Evolutionary conservation across 306 rosid species (phyloP).

Genomic region (Cicer cuneatum): DNA sequence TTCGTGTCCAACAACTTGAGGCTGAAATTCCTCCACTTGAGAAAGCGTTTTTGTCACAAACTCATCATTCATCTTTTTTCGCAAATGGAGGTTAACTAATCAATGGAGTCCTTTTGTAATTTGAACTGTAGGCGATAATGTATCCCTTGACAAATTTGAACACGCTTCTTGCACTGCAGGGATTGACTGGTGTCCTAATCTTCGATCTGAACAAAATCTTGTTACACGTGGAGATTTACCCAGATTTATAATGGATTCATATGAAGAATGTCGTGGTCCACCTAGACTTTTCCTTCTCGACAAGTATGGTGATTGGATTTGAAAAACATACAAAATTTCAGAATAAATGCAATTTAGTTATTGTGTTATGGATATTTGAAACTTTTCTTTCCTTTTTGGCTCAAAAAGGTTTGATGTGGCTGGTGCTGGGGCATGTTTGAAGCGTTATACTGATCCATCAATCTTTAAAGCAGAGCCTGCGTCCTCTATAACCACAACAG

Average conservation of each 20-base stretch:
- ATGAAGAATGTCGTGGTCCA: slow-evolving; percentile 93
- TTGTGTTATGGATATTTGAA: slow-evolving; percentile 34
- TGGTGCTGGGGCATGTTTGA: slow-evolving; percentile 96
- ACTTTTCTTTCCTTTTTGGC: slow-evolving; percentile 41
- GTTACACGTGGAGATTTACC: slow-evolving; percentile 84
- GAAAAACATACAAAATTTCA: slow-evolving; percentile 18
- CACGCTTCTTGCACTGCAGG: slow-evolving; percentile 60
- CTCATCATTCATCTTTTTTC: slow-evolving; percentile 67
- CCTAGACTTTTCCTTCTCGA: slow-evolving; percentile 91
- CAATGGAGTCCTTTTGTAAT: slow-evolving; percentile 22
- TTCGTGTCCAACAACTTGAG: slow-evolving; percentile 95
- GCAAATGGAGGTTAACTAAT: slow-evolving; percentile 69
- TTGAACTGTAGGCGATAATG: slow-evolving; percentile 4
- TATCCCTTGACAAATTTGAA: slow-evolving; percentile 20
- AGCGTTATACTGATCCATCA: slow-evolving; percentile 97
- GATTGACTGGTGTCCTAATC: slow-evolving; percentile 88
- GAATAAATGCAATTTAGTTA: slow-evolving; percentile 14
- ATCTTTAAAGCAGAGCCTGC: slow-evolving; percentile 70
- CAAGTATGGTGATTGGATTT: slow-evolving; percentile 66
- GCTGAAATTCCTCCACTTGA: slow-evolving; percentile 92
- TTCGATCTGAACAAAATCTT: slow-evolving; percentile 67
- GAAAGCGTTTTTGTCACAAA: slow-evolving; percentile 72
- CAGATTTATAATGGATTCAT: slow-evolving; percentile 93
- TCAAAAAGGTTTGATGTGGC: slow-evolving; percentile 90
- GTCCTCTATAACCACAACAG: slow-evolving; percentile 46